These are phyloP conservation scores for Kuraishia ogatae DNA, from an alignment of 805 yeast genomes.

Conservation along the genomic window DNA sequence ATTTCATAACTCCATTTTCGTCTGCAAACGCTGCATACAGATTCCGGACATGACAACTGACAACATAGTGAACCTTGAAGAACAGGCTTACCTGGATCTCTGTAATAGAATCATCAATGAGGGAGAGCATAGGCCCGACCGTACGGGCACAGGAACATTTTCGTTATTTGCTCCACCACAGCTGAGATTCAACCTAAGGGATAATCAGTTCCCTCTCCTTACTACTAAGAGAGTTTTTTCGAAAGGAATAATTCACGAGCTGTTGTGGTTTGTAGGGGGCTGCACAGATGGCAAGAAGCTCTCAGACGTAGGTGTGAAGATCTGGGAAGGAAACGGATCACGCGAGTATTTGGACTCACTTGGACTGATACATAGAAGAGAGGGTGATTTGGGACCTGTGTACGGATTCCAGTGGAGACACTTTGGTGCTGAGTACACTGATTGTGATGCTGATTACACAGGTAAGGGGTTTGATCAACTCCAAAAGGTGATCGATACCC, in stretches of 20 bases:
- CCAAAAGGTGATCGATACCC: constrained; percentile 64
- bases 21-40: not conserved
- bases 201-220: constrained; percentile 74
- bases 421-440: constrained; percentile 87
- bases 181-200: constrained; percentile 65
- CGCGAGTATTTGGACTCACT: constrained; percentile 79
- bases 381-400: constrained; percentile 96
- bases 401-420: constrained; percentile 99
- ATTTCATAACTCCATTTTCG: too few relatives aligned
- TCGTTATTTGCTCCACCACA: constrained; percentile 96
- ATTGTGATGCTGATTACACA: constrained; percentile 80
- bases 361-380: constrained; percentile 74
- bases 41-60: constrained; percentile 1
- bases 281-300: constrained; percentile 79
- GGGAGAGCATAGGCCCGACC: constrained; percentile 89
- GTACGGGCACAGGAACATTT: constrained; percentile 96
- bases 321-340: constrained; percentile 99
- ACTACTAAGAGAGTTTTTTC: constrained; percentile 92
- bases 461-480: constrained; percentile 91
- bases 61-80: constrained; percentile 40
- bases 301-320: constrained; percentile 80
- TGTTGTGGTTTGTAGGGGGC: constrained; percentile 89
- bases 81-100: constrained; percentile 79
- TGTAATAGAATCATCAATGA: constrained; percentile 67
- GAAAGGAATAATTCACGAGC: constrained; percentile 80